Conservation (phyloP, 2,329 filamentous ascomycete genomes). For the Phaeomoniella chlamydospora region DNA sequence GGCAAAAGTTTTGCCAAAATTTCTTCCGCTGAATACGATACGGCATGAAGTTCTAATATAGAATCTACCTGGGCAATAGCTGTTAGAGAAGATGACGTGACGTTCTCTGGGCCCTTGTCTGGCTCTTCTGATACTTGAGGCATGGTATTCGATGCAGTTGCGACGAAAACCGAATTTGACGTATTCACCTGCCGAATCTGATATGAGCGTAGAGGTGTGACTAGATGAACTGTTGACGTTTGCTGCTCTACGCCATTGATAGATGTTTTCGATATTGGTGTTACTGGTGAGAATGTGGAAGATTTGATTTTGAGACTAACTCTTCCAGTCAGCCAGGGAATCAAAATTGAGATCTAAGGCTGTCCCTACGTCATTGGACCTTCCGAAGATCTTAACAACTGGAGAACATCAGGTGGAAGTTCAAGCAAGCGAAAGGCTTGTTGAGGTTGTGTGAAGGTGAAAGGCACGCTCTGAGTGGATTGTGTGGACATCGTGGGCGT, state of each 20-base stretch:
- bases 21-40: constrained; percentile 3
- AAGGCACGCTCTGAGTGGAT: constrained; percentile 18
- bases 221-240: background rate
- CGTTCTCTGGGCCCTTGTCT: background rate
- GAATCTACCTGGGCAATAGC: constrained; percentile 29
- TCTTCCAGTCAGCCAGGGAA: constrained; percentile 4
- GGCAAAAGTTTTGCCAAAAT: background rate
- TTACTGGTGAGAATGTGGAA: constrained; percentile 14
- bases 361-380: constrained; percentile 23
- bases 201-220: constrained; percentile 33
- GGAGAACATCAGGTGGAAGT: constrained; percentile 41
- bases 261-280: constrained; percentile 6
- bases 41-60: constrained; percentile 27
- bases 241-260: background rate
- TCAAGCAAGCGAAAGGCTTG: constrained; percentile 45
- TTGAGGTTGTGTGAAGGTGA: constrained; percentile 27
- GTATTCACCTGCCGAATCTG: constrained; percentile 50
- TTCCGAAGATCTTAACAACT: constrained; percentile 32
- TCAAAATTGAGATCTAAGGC: constrained; percentile 1
- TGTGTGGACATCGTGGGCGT: constrained; percentile 21
- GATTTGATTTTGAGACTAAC: constrained; percentile 29
- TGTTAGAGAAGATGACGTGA: constrained; percentile 13
- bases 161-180: constrained; percentile 36
- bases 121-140: background rate
- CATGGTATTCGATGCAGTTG: constrained; percentile 1